Percentiles rank a stretch among this genome's conserved stretches.
Conservation (phyloP, 768 basidiomycete species). For the Leccinum longicurvipes region DNA sequence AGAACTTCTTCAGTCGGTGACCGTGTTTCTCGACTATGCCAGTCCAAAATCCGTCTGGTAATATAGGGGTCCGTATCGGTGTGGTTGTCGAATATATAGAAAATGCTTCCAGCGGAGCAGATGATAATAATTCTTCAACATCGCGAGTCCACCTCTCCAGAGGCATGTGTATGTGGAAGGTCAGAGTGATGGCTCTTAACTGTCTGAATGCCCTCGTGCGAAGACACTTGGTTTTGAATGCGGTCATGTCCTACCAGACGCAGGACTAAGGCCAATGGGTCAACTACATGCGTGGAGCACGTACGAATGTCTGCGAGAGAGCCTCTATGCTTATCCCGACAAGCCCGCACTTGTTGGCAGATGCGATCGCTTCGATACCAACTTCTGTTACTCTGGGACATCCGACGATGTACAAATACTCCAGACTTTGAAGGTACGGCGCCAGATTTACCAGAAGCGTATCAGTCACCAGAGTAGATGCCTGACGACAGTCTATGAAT, state of each 20-base stretch:
- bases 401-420: slow-evolving; percentile 59
- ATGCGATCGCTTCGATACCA: slow-evolving; percentile 53
- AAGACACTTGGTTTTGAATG: slow-evolving; percentile 41
- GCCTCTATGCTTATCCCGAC: slow-evolving; percentile 58
- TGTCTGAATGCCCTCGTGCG: slow-evolving; percentile 36
- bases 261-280: slow-evolving; percentile 1
- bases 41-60: slow-evolving; percentile 49
- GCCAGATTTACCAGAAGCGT: slow-evolving; percentile 48
- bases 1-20: slow-evolving; percentile 50
- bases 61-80: slow-evolving; percentile 38
- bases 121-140: slow-evolving; percentile 41
- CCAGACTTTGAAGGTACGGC: slow-evolving; percentile 45
- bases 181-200: slow-evolving; percentile 58
- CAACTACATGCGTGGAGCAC: slow-evolving; percentile 16
- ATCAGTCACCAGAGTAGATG: slow-evolving; percentile 59
- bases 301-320: slow-evolving; percentile 58
- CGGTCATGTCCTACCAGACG: slow-evolving; percentile 47
- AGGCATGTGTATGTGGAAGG: slow-evolving; percentile 38
- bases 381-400: slow-evolving; percentile 65
- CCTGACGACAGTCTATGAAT: slow-evolving; percentile 33
- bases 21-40: slow-evolving; percentile 51
- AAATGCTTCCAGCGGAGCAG: slow-evolving; percentile 53
- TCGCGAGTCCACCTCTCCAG: slow-evolving; percentile 44
- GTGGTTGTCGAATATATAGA: slow-evolving; percentile 57
- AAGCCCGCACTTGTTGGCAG: slow-evolving; percentile 45